Conservation (phyloP, 2,329 filamentous ascomycete genomes). For the Colletotrichum godetiae region DNA sequence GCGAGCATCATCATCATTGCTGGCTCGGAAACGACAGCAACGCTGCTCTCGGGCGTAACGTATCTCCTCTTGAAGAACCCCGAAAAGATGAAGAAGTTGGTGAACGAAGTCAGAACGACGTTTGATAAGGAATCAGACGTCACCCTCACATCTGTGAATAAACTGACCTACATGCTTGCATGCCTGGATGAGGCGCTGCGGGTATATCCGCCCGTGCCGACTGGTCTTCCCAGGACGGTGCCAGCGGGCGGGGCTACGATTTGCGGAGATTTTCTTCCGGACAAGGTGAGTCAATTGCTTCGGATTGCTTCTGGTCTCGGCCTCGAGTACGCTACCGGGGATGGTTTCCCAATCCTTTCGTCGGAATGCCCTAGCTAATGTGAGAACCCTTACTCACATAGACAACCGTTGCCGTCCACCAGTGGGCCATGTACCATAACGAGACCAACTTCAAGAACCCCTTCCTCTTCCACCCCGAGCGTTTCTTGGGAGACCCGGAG, state of each 20-base stretch:
- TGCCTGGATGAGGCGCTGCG: constrained; percentile 55
- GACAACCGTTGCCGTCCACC: constrained; percentile 52
- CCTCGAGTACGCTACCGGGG: too few relatives aligned
- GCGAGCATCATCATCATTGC: constrained; percentile 41
- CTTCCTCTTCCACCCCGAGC: constrained; percentile 55
- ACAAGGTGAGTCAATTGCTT: constrained; percentile 41
- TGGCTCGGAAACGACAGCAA: constrained; percentile 49
- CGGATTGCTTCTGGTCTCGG: neutral
- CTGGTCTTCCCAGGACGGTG: constrained; percentile 41
- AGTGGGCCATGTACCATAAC: constrained; percentile 40
- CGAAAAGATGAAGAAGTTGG: constrained; percentile 43
- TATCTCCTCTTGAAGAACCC: constrained; percentile 47
- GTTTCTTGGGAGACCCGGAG: constrained; percentile 44
- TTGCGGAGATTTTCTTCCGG: constrained; percentile 45
- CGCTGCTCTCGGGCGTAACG: constrained; percentile 41
- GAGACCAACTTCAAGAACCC: constrained; percentile 56
- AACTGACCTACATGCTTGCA: constrained; percentile 52
- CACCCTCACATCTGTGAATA: constrained; percentile 43
- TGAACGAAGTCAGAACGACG: constrained; percentile 49
- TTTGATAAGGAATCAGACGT: constrained; percentile 51
- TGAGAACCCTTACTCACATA: neutral
- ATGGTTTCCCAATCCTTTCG: too few relatives aligned
- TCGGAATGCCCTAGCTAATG: neutral
- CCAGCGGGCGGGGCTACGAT: constrained; percentile 47
- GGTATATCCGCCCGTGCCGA: constrained; percentile 47